phyloP scores from a whole-genome alignment of 164 flowering plant species.

The Sextonia rubra region DNA sequence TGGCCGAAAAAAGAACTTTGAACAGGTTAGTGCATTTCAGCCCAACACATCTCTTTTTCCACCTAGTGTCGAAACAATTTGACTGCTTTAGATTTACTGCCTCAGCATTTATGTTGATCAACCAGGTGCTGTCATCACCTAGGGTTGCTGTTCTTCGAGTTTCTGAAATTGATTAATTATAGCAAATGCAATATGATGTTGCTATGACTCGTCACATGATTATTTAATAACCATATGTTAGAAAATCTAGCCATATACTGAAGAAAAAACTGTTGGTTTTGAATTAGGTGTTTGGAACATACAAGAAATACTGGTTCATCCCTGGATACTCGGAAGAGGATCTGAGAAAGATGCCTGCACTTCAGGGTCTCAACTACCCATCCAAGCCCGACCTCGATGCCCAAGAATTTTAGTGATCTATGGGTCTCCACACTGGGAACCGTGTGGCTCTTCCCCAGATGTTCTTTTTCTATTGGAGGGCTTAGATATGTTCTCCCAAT shows the following conservation, averaged over 20 bases:
- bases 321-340: conserved; percentile 84
- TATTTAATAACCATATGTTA: neutral
- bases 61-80: neutral
- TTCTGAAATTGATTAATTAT: too few relatives aligned
- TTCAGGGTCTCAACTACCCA: conserved; percentile 94
- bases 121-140: neutral
- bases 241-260: neutral
- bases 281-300: conserved; percentile 66
- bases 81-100: too few relatives aligned
- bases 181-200: too few relatives aligned
- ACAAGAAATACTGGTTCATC: conserved; percentile 64
- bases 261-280: neutral
- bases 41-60: neutral
- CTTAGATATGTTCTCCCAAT: neutral
- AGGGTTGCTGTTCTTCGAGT: neutral
- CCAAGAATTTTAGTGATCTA: conserved; percentile 45
- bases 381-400: conserved; percentile 74
- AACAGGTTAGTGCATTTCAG: conserved; percentile 43
- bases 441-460: too few relatives aligned
- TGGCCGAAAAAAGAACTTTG: conserved; percentile 67
- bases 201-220: neutral
- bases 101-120: too few relatives aligned
- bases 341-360: conserved; percentile 71
- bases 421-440: neutral
- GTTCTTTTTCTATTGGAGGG: neutral